Conservation (phyloP, 371 early-diverging fungal species). For the Rhizopus stolonifer region DNA sequence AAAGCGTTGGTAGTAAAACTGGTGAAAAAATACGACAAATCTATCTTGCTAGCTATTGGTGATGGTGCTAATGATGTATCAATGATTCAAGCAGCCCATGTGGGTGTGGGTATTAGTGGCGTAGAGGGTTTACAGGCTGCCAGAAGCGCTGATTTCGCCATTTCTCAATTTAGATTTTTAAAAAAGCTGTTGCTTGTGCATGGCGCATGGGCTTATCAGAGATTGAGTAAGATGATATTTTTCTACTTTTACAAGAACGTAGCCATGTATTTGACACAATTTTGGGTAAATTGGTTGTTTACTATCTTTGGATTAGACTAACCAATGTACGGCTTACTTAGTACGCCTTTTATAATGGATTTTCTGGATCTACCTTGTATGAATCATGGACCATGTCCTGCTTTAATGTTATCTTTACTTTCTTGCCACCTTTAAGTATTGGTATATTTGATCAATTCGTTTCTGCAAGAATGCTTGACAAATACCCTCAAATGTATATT, state of each 20-base stretch:
- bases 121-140: slow-evolving; percentile 80
- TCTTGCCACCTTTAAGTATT: slow-evolving; percentile 73
- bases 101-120: slow-evolving; percentile 89
- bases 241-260: slow-evolving; percentile 87
- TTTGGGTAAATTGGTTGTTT: slow-evolving; percentile 57
- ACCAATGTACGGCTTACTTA: slow-evolving; percentile 15
- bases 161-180: slow-evolving; percentile 81
- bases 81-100: slow-evolving; percentile 92
- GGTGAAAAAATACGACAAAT: slow-evolving; percentile 65
- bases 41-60: slow-evolving; percentile 89
- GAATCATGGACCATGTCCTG: slow-evolving; percentile 68
- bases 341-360: slow-evolving; percentile 74
- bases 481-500: slow-evolving; percentile 82
- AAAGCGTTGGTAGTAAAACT: slow-evolving; percentile 88
- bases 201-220: slow-evolving; percentile 79
- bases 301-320: not conserved
- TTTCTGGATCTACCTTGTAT: slow-evolving; percentile 79
- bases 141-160: slow-evolving; percentile 82
- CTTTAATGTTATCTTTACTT: slow-evolving; percentile 79
- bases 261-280: slow-evolving; percentile 70
- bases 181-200: slow-evolving; percentile 75
- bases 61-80: slow-evolving; percentile 98
- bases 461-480: slow-evolving; percentile 64
- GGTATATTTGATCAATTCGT: slow-evolving; percentile 86
- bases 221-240: slow-evolving; percentile 72